These are phyloP conservation scores for Ustilago xerochloae DNA, from an alignment of 1,284 basidiomycete genomes.

Conservation along the genomic window DNA sequence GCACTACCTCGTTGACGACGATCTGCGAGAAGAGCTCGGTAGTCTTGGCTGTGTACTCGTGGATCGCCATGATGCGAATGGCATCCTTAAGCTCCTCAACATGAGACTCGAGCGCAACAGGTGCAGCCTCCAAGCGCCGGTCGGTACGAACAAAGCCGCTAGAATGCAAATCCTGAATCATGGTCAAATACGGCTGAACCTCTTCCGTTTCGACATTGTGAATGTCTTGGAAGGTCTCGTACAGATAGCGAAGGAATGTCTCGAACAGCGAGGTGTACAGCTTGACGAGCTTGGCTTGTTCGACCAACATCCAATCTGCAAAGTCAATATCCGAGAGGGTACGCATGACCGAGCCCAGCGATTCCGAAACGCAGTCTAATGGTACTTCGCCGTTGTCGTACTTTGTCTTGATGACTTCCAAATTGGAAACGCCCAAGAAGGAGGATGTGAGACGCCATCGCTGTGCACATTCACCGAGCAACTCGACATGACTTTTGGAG, in stretches of 20 bases:
- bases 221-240: constrained; percentile 80
- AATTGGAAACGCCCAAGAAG: constrained; percentile 82
- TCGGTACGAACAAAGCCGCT: constrained; percentile 61
- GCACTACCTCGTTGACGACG: constrained; percentile 79
- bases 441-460: constrained; percentile 88
- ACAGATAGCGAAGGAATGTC: constrained; percentile 84
- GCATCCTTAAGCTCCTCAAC: constrained; percentile 69
- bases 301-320: constrained; percentile 79
- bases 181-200: constrained; percentile 47
- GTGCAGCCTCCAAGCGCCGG: constrained; percentile 37
- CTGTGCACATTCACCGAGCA: constrained; percentile 86
- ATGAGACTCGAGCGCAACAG: constrained; percentile 58
- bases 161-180: constrained; percentile 65
- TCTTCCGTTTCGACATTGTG: constrained; percentile 58
- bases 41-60: constrained; percentile 75
- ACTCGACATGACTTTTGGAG: constrained; percentile 80
- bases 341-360: constrained; percentile 79
- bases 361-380: constrained; percentile 88
- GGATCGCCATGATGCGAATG: constrained; percentile 77
- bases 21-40: constrained; percentile 73
- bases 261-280: constrained; percentile 76
- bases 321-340: constrained; percentile 75
- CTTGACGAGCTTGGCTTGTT: constrained; percentile 74
- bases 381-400: constrained; percentile 92
- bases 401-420: constrained; percentile 86